Conservation (phyloP, 305 asterid species). For the Ilex paraguariensis region DNA sequence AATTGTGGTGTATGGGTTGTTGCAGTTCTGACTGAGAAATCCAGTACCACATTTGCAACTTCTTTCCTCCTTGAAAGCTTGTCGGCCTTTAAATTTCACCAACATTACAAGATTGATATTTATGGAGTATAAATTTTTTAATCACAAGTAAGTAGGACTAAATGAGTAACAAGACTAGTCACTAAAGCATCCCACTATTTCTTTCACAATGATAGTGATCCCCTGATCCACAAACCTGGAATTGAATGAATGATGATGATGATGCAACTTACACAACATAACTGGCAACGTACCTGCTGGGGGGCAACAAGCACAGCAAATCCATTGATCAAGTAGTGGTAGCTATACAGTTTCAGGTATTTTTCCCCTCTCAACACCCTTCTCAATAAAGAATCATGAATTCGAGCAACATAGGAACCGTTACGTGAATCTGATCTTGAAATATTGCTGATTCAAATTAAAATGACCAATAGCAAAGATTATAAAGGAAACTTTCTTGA, state of each 20-base stretch:
- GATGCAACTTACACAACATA: neutral
- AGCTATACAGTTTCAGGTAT: slow-evolving; percentile 87
- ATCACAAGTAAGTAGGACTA: too few relatives aligned
- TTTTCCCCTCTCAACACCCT: slow-evolving; percentile 59
- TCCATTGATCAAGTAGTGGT: slow-evolving; percentile 86
- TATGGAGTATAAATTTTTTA: too few relatives aligned
- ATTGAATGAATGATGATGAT: neutral
- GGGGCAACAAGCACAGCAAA: slow-evolving; percentile 87
- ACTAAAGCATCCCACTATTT: neutral
- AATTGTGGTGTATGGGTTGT: slow-evolving; percentile 96
- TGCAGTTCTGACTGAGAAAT: slow-evolving; percentile 79
- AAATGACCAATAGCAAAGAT: slow-evolving; percentile 10
- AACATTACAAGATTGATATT: neutral
- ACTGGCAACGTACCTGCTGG: slow-evolving; percentile 51
- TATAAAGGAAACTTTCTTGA: neutral
- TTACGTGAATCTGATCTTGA: slow-evolving; percentile 32
- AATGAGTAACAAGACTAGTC: neutral
- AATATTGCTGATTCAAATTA: slow-evolving; percentile 43
- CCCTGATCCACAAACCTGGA: too few relatives aligned
- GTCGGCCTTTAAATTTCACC: slow-evolving; percentile 56
- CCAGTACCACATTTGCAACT: slow-evolving; percentile 74
- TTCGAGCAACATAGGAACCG: slow-evolving; percentile 43
- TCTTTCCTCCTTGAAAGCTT: slow-evolving; percentile 69
- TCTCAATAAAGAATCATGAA: slow-evolving; percentile 71
- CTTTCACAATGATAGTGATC: neutral